Evolutionary conservation across 2,329 filamentous ascomycete genomes (phyloP), one percentile per base, ranked within the genome.

Genomic region (Aspergillus chevalieri): DNA sequence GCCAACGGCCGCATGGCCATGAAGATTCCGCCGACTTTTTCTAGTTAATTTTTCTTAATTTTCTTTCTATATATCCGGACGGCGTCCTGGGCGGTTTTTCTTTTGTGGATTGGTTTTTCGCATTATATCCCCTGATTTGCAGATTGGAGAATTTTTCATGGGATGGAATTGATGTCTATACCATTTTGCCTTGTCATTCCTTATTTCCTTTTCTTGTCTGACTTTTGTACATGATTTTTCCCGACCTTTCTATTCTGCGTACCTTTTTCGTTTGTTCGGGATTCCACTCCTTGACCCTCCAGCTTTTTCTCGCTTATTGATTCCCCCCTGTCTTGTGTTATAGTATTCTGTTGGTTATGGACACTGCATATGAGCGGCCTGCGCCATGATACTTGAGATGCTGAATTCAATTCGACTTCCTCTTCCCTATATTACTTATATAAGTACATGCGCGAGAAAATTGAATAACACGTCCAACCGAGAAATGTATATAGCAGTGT

Each of bases 1-100:
- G 62, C 66, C 44, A 65, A 72, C 47, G 64, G 65, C 3, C 55
- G 59, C 10, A 64, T 65, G 58, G 61, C 62, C 33, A 65, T 61
- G 48, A 69, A 67, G 47, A 54, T 60, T 1, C 59, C 60, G n/a
- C 63, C 60, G 3, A 50, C 56, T 1, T 63, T 51, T 53, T 26
- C 43, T 47, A 22, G 9, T 24, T 21, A 17, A 26, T 38, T 12
- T 19, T 43, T 22, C 22, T 52, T 10, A 41, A 19, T 41, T 41
- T 21, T 41, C 9, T 41, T 22, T 10, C 5, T 19, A 21, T 41
- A 41, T 42, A 48, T 51, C 45, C 49, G 53, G 56, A 50, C 43
- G 58, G 58, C 52, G 57, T 62, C 47, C 53, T 45, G 47, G 52
- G 49, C 12, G 14, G 44, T 55, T 56, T 30, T 59, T 52, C 39